phyloP scores from a whole-genome alignment of 225 moss, liverwort and hornwort genomes.

The Pseudoscleropodium purum region DNA sequence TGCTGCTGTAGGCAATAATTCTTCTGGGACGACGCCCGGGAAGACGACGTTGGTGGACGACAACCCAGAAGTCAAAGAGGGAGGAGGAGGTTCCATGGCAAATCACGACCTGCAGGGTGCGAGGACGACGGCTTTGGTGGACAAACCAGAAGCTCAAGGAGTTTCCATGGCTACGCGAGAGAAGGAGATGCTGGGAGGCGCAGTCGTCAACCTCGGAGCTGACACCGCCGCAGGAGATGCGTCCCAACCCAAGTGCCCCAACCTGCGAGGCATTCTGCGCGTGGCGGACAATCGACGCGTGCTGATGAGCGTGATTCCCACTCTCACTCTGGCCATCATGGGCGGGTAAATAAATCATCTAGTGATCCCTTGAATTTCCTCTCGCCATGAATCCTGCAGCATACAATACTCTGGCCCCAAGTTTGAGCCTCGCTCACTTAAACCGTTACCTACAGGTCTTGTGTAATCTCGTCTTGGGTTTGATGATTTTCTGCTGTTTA shows the following conservation, averaged over 20 bases:
- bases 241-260: slow-evolving; percentile 9
- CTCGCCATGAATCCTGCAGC: background rate
- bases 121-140: background rate
- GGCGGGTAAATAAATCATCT: slow-evolving; percentile 16
- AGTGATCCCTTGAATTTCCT: background rate
- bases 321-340: slow-evolving; percentile 39
- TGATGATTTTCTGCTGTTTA: background rate
- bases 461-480: background rate
- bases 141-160: background rate
- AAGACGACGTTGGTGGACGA: background rate
- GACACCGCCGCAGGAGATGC: background rate
- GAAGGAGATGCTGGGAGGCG: background rate
- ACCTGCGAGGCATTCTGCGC: slow-evolving; percentile 15
- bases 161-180: background rate
- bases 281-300: slow-evolving; percentile 35
- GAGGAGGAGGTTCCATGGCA: background rate
- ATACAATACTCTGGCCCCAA: background rate
- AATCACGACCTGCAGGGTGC: background rate
- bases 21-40: background rate
- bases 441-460: background rate
- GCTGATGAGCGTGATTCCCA: slow-evolving; percentile 28
- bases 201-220: background rate
- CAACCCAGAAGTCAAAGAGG: background rate
- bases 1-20: background rate
- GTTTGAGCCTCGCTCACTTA: background rate